Percentiles rank a stretch among this genome's conserved stretches.
Conservation (phyloP, 176 grass and related monocot genomes). For the Zoysia japonica region DNA sequence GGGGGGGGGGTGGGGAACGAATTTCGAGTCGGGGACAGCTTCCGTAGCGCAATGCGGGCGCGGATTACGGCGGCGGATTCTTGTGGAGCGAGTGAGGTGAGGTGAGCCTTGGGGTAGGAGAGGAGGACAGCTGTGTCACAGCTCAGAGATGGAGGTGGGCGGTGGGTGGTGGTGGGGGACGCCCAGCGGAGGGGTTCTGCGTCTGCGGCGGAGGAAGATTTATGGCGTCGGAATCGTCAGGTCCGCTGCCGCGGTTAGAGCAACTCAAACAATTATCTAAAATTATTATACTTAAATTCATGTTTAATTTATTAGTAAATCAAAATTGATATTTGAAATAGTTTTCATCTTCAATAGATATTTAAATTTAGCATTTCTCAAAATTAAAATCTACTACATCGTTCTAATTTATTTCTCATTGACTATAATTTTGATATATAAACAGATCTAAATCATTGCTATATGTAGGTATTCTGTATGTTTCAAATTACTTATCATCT, state of each 20-base stretch:
- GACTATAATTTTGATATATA: no score
- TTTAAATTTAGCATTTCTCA: no score
- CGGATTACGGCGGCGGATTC: constrained; percentile 29
- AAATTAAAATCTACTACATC: no score
- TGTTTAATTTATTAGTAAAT: no score
- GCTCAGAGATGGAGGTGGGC: constrained; percentile 9
- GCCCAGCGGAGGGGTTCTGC: constrained; percentile 30
- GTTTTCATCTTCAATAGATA: no score
- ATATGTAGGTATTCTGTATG: no score
- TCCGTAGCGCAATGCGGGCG: constrained; percentile 5
- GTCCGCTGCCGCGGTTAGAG: not conserved
- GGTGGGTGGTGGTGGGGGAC: not conserved
- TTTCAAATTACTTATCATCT: no score
- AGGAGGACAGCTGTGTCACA: constrained; percentile 58
- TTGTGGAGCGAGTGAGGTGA: not conserved
- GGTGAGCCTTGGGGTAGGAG: constrained; percentile 28
- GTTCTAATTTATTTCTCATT: no score
- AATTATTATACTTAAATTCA: not conserved
- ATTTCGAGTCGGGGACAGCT: not conserved
- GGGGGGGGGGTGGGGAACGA: not conserved
- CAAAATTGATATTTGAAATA: no score
- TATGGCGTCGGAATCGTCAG: constrained; percentile 30
- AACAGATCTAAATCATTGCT: no score
- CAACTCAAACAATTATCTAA: no score
- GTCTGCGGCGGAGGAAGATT: constrained; percentile 36